Conservation (phyloP, 441 rosid species). For the Gossypium aridum region DNA sequence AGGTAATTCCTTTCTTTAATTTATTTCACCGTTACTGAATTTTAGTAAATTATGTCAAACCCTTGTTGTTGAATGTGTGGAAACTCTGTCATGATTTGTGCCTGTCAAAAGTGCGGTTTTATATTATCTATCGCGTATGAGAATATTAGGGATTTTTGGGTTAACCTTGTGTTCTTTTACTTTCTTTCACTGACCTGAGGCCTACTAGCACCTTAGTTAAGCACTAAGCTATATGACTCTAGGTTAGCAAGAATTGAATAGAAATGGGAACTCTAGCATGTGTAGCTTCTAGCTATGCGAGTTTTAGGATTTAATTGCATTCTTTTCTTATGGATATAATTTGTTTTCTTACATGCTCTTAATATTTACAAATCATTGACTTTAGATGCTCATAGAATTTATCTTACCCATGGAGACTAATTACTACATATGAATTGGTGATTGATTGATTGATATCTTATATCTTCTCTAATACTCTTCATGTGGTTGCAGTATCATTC, state of each 20-base stretch:
- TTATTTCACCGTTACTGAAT: background rate
- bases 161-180: background rate
- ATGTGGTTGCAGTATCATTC: background rate
- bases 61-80: background rate
- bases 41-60: background rate
- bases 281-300: background rate
- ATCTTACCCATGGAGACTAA: background rate
- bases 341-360: background rate
- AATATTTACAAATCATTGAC: background rate
- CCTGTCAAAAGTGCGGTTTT: background rate
- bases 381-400: background rate
- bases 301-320: background rate
- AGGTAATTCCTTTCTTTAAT: slow-evolving; percentile 34
- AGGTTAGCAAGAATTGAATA: background rate
- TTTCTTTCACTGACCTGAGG: background rate
- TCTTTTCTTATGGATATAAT: background rate
- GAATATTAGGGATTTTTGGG: background rate
- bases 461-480: background rate
- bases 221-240: background rate
- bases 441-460: background rate
- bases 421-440: background rate
- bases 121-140: background rate
- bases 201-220: background rate
- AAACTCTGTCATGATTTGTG: background rate
- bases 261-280: background rate